Evolutionary conservation across 176 grass and related monocot species (phyloP).

Genomic region (Triticum urartu): DNA sequence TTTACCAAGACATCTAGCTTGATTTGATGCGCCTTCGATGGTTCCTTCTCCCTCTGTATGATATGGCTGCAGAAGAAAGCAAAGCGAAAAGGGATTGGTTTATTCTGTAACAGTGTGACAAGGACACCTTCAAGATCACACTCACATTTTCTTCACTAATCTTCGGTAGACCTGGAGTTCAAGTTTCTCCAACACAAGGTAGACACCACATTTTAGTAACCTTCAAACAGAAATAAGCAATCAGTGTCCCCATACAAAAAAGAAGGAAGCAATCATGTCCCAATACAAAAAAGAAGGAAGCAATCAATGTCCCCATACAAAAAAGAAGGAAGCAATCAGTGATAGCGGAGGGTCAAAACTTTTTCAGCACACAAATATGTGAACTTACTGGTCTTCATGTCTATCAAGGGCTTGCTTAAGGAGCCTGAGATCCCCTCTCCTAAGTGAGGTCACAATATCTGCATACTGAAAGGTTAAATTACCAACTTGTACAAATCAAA

Average conservation of each 20-base stretch:
- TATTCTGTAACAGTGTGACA: neutral
- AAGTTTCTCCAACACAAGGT: constrained; percentile 94
- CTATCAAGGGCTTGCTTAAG: constrained; percentile 73
- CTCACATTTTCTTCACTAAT: constrained; percentile 98
- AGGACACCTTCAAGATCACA: neutral
- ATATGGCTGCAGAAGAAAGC: constrained; percentile 49
- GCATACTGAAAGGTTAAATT: constrained; percentile 75
- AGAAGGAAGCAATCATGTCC: neutral
- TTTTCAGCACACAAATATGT: neutral
- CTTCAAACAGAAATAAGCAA: constrained; percentile 41
- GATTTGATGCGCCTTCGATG: constrained; percentile 83
- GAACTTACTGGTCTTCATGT: constrained; percentile 78
- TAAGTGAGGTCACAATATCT: constrained; percentile 75
- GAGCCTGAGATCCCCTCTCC: constrained; percentile 86
- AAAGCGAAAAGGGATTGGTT: constrained; percentile 1
- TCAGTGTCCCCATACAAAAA: neutral
- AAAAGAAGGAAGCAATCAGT: neutral
- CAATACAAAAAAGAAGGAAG: neutral
- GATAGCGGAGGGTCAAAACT: neutral
- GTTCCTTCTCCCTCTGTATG: constrained; percentile 88
- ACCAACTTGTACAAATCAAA: constrained; percentile 44
- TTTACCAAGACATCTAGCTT: constrained; percentile 73
- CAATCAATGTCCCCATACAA: neutral
- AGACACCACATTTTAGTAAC: constrained; percentile 93
- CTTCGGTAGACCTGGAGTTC: constrained; percentile 91